These are phyloP conservation scores for Verticillium longisporum DNA, from an alignment of 2,329 filamentous ascomycete genomes.

Conservation along the genomic window DNA sequence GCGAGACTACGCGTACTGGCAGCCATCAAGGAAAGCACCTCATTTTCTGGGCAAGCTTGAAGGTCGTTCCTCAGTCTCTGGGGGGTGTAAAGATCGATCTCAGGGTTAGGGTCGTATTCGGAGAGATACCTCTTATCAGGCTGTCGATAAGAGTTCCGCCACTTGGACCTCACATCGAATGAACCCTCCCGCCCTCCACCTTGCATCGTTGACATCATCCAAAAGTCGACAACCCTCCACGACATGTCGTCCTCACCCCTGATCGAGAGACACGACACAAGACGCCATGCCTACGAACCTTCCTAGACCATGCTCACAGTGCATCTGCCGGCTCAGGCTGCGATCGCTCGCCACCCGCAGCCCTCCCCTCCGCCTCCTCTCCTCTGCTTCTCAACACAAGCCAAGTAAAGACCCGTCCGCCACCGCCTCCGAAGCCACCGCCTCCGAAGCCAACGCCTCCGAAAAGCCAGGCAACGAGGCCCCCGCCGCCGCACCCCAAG, in stretches of 20 bases:
- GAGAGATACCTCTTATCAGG: too few species aligned
- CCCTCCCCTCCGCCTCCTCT: background rate
- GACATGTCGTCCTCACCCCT: background rate
- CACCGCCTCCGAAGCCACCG: background rate
- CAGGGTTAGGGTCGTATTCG: too few species aligned
- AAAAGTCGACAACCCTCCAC: background rate
- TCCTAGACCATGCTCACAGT: background rate
- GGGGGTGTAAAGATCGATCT: too few species aligned
- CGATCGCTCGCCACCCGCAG: background rate
- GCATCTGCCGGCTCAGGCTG: background rate
- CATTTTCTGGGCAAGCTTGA: too few species aligned
- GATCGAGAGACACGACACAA: background rate
- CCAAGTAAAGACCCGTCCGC: background rate
- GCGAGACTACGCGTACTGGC: too few species aligned
- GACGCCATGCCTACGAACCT: background rate
- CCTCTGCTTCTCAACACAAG: too few species aligned
- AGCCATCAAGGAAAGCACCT: too few species aligned
- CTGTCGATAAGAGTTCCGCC: background rate
- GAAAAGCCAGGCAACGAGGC: background rate
- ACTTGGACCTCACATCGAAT: background rate
- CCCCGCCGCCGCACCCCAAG: background rate
- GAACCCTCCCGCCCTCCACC: background rate
- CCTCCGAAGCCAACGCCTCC: background rate
- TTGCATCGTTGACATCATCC: background rate
- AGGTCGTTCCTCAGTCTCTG: too few species aligned